These are phyloP conservation scores for Blastobotrys attinorum DNA, from an alignment of 805 yeast genomes.

Conservation along the genomic window DNA sequence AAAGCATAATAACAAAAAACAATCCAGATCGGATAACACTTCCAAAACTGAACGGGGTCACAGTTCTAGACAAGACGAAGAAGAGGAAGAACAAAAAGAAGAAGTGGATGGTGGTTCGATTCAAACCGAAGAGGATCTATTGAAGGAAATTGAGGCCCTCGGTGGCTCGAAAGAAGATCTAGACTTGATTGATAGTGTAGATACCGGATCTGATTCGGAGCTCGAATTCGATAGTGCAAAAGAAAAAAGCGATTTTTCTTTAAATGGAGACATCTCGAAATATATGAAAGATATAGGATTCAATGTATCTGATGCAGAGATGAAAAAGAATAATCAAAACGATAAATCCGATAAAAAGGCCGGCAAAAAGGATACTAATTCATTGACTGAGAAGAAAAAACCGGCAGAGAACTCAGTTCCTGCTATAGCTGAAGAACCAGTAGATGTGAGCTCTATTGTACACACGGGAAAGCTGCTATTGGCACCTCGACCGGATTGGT, in stretches of 20 bases:
- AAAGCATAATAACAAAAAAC: constrained; percentile 13
- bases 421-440: constrained; percentile 2
- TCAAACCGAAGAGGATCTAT: constrained; percentile 7
- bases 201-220: constrained; percentile 25
- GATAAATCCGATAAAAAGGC: constrained; percentile 29
- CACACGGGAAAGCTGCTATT: constrained; percentile 33
- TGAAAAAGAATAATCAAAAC: constrained; percentile 10
- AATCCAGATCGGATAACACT: no score
- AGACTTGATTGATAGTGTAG: constrained; percentile 44
- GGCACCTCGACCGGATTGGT: constrained; percentile 71
- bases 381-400: constrained; percentile 18
- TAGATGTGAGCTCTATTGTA: constrained; percentile 6
- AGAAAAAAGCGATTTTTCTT: constrained; percentile 20
- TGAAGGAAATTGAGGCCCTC: constrained; percentile 27
- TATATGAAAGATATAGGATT: constrained; percentile 68
- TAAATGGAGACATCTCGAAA: constrained; percentile 47
- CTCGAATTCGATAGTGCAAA: constrained; percentile 18
- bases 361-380: constrained; percentile 16
- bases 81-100: constrained; percentile 11
- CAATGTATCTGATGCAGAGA: constrained; percentile 26
- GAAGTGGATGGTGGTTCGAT: no score
- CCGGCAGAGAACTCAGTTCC: constrained; percentile 12
- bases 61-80: constrained; percentile 1
- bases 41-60: no score
- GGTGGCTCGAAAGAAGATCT: constrained; percentile 88